phyloP scores from a whole-genome alignment of 192 early-diverging fungal genomes.

The Polychytrium aggregatum region DNA sequence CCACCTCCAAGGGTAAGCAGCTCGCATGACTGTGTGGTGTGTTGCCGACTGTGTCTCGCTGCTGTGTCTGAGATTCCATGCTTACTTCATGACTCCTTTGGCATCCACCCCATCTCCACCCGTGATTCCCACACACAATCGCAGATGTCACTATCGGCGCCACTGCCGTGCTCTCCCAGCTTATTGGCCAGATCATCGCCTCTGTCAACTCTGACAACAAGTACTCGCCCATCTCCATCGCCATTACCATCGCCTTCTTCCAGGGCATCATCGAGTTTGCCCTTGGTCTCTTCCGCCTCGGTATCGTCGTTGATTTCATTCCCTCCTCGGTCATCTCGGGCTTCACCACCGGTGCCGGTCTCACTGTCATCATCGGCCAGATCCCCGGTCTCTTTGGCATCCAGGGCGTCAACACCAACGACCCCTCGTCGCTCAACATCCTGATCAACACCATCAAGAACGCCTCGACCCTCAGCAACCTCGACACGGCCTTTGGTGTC shows the following conservation, averaged over 20 bases:
- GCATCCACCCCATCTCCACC: no score
- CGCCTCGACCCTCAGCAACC: no score
- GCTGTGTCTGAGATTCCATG: no score
- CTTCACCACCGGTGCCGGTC: conserved; percentile 75
- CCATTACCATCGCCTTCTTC: conserved; percentile 54
- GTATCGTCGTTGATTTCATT: conserved; percentile 81
- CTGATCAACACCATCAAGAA: conserved; percentile 50
- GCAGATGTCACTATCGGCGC: conserved; percentile 57
- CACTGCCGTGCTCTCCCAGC: conserved; percentile 66
- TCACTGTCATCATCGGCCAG: conserved; percentile 72
- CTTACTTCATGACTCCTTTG: no score
- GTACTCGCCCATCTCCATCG: conserved; percentile 30
- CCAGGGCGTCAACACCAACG: conserved; percentile 59
- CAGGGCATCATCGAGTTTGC: conserved; percentile 57
- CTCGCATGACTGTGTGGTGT: no score
- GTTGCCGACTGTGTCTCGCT: no score
- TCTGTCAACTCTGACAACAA: conserved; percentile 13
- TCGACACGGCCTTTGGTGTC: conserved; percentile 57
- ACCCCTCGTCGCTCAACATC: conserved; percentile 60
- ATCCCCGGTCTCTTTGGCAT: conserved; percentile 71
- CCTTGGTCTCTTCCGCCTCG: conserved; percentile 71
- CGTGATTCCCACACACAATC: neutral
- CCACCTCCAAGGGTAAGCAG: conserved; percentile 66
- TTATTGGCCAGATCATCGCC: conserved; percentile 56
- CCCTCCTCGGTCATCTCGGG: conserved; percentile 69